Percentiles rank a stretch among this genome's conserved stretches.
Evolutionary conservation across 192 early-diverging fungal genomes (phyloP).

Genomic region (Allomyces arbusculus): DNA sequence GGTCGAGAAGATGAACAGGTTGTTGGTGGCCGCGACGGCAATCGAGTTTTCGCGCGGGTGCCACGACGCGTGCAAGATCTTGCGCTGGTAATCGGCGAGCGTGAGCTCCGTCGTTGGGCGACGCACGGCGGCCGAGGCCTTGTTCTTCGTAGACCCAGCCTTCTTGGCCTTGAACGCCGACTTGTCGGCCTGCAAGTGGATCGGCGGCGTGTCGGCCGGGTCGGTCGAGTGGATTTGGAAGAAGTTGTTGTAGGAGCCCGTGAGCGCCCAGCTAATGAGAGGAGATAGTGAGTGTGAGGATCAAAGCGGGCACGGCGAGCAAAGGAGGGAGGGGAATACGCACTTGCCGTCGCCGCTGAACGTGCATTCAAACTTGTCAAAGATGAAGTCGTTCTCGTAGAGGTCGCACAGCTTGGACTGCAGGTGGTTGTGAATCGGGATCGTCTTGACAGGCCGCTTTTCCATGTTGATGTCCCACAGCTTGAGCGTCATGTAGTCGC

Average conservation of each 20-base stretch:
- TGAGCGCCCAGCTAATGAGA: constrained; percentile 49
- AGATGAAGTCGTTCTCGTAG: constrained; percentile 99
- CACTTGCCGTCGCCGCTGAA: constrained; percentile 88
- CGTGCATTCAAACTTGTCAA: constrained; percentile 99
- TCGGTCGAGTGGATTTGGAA: constrained; percentile 77
- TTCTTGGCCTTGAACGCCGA: constrained; percentile 90
- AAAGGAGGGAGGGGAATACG: constrained; percentile 10
- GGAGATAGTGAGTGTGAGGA: background rate
- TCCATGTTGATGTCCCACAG: constrained; percentile 99
- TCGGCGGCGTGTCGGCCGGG: constrained; percentile 49
- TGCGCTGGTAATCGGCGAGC: constrained; percentile 65
- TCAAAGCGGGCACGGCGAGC: background rate
- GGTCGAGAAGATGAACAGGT: constrained; percentile 77
- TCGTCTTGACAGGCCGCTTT: constrained; percentile 72
- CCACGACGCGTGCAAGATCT: constrained; percentile 96
- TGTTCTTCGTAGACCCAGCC: constrained; percentile 61
- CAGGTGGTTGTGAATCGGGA: constrained; percentile 91
- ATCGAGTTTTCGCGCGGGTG: constrained; percentile 96
- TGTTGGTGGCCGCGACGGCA: constrained; percentile 96
- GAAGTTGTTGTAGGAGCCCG: constrained; percentile 98
- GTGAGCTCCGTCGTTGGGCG: background rate
- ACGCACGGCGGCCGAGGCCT: constrained; percentile 17
- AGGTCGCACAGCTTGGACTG: constrained; percentile 90
- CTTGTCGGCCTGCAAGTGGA: constrained; percentile 91
- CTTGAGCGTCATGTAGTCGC: constrained; percentile 92